Evolutionary conservation across 257 asterid genomes (phyloP), one percentile per base, ranked within the genome.

Genomic region (Dorcoceras hygrometricum): DNA sequence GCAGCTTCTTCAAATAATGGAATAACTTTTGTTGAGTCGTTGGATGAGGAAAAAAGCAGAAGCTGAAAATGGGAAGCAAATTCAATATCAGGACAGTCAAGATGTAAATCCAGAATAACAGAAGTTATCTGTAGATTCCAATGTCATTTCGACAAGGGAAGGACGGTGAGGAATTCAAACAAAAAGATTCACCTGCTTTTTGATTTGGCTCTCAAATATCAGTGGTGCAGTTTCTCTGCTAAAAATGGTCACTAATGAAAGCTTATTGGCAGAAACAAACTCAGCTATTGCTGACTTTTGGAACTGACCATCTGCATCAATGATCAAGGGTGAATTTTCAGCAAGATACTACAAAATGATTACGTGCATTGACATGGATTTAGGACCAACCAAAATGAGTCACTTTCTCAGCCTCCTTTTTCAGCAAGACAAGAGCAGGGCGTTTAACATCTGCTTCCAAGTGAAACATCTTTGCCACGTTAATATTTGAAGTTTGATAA

Each of bases 1-100:
- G 97, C 97, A 63, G 93, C 97, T 71, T 90, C 96, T 86, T 87
- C 95, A 72, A 88, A 94, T 73, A 82, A 67, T 59, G 83, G 80
- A 56, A 87, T 9, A 62, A 87, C 82, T 73, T 80, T 77, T 62
- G 59, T 80, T 1, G 85, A 77, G 59, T 75, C 84, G 57, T 79
- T 84, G 61, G 90, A 81, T 59, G 87, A 67, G 69, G 89, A 82
- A 70, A 94, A 94, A 62, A 94, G 99, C 86, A 94, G 77, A 72
- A 90, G 69, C 99, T 94, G 84, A 73, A 59, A 48, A 65, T 24
- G 54, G 46, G 18, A 82, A 73, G 58, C 55, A 53, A 20, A 59
- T 60, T 71, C 57, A 75, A 28, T 46, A 63, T n/a, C 23, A 54
- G 16, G 53, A 48, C 23, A 32, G 32, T n/a, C 53, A 43, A 56